Conservation (phyloP, 2,329 filamentous ascomycete genomes). For the Venturiaceae sp. region DNA sequence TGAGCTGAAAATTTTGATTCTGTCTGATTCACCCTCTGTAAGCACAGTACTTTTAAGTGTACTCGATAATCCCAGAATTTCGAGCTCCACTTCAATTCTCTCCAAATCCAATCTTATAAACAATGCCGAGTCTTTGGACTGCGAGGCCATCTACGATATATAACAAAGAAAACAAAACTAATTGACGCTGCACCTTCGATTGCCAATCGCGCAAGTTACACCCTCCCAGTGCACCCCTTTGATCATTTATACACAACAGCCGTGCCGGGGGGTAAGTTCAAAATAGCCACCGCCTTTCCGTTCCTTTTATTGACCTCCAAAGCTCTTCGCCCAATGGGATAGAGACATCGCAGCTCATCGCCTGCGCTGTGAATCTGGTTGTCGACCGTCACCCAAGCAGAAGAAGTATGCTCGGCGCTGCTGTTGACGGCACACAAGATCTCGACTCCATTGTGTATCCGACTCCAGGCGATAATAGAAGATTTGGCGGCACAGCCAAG, state of each 20-base stretch:
- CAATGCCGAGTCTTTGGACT: constrained; percentile 3
- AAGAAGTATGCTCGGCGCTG: constrained; percentile 7
- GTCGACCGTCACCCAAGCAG: constrained; percentile 14
- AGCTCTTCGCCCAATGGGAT: background rate
- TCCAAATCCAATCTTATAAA: background rate
- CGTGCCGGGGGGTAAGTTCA: background rate
- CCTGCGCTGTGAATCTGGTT: constrained; percentile 9
- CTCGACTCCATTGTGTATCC: constrained; percentile 14
- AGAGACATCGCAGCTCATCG: background rate
- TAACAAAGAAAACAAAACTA: background rate
- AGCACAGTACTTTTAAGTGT: no score
- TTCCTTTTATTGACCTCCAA: background rate
- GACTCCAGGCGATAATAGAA: constrained; percentile 15
- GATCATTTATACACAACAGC: background rate
- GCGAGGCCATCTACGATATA: background rate
- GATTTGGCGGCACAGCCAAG: background rate
- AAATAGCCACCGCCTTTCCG: background rate
- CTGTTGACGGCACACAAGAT: constrained; percentile 11
- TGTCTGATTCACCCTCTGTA: no score
- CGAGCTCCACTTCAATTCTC: no score
- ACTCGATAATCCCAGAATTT: no score
- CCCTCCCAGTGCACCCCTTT: background rate
- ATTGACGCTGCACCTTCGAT: no score
- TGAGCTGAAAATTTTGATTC: no score
- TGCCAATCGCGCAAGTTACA: background rate